Conservation (phyloP, 2,329 filamentous ascomycete species). For the Seiridium cupressi region DNA sequence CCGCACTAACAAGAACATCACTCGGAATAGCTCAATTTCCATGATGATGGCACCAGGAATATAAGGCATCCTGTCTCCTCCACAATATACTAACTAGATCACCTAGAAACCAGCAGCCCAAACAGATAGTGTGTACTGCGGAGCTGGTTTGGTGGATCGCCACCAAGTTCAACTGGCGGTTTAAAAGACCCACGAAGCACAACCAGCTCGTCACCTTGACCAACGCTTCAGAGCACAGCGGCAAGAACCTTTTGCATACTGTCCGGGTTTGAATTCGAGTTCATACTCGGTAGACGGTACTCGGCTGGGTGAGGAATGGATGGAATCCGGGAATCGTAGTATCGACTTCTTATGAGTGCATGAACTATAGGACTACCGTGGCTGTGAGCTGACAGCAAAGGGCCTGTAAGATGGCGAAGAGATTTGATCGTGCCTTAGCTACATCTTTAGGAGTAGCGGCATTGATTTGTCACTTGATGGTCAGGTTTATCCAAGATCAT, state of each 20-base stretch:
- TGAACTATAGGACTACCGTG: too few relatives aligned
- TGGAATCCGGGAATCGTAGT: too few relatives aligned
- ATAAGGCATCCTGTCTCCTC: neutral
- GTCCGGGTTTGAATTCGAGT: neutral
- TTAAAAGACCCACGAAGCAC: neutral
- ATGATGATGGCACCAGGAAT: neutral
- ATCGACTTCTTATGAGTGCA: too few relatives aligned
- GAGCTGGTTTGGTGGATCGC: neutral
- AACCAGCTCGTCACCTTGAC: neutral
- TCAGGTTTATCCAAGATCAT: too few relatives aligned
- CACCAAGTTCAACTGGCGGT: neutral
- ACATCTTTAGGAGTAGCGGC: too few relatives aligned
- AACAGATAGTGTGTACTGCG: neutral
- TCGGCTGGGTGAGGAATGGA: too few relatives aligned
- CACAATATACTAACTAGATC: neutral
- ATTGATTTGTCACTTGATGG: too few relatives aligned
- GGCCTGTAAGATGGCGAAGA: too few relatives aligned
- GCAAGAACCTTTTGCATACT: neutral
- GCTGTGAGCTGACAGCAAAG: too few relatives aligned
- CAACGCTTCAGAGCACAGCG: too few relatives aligned
- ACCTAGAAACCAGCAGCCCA: neutral
- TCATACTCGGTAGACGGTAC: neutral
- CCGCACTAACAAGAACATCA: too few relatives aligned
- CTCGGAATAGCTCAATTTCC: neutral
- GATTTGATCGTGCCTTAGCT: too few relatives aligned